Evolutionary conservation across 495 filamentous ascomycete genomes (phyloP), one percentile per base, ranked within the genome.

Genomic region (Hypoxylon fragiforme): DNA sequence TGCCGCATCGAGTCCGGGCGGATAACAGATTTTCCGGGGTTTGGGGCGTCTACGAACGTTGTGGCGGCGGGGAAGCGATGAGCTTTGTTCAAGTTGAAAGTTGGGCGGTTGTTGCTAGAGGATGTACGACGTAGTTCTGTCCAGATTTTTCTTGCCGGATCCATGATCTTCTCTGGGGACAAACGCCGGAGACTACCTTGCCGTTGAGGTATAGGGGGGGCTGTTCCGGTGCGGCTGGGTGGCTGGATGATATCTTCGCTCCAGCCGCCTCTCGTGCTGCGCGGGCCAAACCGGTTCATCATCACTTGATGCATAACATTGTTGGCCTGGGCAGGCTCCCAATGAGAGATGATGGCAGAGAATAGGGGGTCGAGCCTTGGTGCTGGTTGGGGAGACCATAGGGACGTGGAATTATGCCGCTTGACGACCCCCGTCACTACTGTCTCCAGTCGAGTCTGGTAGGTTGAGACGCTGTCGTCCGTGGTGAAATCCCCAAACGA

Each of bases 111-210:
- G 61, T 57, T 43, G 31, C 59, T 34, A 9, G 61, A 64, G 35
- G 68, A 63, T 15, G 63, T 56, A 28, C 64, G 50, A 13, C 66
- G 71, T 63, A 79, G 72, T 36, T 73, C 66, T n/a, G 64, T 70
- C 76, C 76, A 77, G 20, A 79, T 77, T 45, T 68, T 73, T 28
- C 72, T 54, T 16, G 76, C 76, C 24, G 73, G 74, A 47, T 77
- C 76, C 0, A 56, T 50, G 18, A 37, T 63, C 64, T 22, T 56
- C 42, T 41, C 51, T 57, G 50, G 38, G 21, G 31, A 40, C 15
- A 36, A 54, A 43, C 38, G 53, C 50, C 15, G 39, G 35, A 71
- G 56, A 35, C 69, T 71, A 16, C 66, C 54, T 28, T 69, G 62
- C 32, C 70, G 56, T 45, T 26, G 55, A 11, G 71, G 72, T 2